Percentiles rank a stretch among this genome's conserved stretches.
Conservation (phyloP, 2,329 filamentous ascomycete species). For the Teratosphaeria zuluensis region DNA sequence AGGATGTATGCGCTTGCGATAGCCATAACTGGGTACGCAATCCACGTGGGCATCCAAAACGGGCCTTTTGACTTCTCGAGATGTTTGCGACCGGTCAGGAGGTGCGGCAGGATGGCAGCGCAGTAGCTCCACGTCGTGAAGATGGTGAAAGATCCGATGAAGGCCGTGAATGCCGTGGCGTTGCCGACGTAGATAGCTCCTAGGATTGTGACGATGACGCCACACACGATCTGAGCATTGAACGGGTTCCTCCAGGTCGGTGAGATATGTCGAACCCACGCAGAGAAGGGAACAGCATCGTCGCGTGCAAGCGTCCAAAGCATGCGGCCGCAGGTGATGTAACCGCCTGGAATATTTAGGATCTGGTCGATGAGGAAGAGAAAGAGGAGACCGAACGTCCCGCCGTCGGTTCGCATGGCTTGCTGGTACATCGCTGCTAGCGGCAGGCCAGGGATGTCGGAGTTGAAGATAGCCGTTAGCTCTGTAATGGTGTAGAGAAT, state of each 20-base stretch:
- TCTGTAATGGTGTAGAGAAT: constrained; percentile 49
- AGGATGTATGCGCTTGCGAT: constrained; percentile 49
- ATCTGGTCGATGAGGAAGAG: constrained; percentile 42
- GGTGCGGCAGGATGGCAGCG: constrained; percentile 48
- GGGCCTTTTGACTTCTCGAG: constrained; percentile 43
- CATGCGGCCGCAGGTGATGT: constrained; percentile 52
- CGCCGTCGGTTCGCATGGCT: constrained; percentile 31
- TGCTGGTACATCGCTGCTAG: constrained; percentile 56
- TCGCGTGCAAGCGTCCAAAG: constrained; percentile 53
- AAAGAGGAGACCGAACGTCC: constrained; percentile 36
- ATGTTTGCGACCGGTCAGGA: constrained; percentile 29
- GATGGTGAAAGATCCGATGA: constrained; percentile 52
- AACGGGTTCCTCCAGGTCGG: constrained; percentile 42
- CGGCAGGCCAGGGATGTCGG: constrained; percentile 38
- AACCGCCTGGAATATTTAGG: constrained; percentile 45
- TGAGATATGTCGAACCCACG: constrained; percentile 40
- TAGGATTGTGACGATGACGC: constrained; percentile 44
- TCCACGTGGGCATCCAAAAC: constrained; percentile 43
- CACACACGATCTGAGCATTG: constrained; percentile 46
- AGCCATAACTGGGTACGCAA: constrained; percentile 44
- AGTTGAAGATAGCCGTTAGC: constrained; percentile 44
- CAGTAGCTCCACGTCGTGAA: constrained; percentile 50
- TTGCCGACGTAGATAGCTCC: constrained; percentile 58
- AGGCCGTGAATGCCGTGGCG: constrained; percentile 56
- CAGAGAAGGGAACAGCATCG: constrained; percentile 45